Conservation (phyloP, 2,329 filamentous ascomycete genomes). For the Endocalyx cinctus region DNA sequence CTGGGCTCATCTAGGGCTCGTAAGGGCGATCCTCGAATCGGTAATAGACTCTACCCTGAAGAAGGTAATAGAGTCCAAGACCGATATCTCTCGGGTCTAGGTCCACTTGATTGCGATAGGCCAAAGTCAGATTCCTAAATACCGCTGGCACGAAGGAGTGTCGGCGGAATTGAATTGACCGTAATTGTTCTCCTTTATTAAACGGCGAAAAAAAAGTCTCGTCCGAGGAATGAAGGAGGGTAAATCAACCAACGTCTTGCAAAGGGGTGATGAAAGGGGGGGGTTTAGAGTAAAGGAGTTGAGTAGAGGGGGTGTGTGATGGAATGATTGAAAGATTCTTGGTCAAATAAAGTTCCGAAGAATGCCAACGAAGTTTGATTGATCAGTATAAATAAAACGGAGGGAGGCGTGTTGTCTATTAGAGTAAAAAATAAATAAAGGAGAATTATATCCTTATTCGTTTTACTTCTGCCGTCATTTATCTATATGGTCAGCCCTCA, state of each 20-base stretch:
- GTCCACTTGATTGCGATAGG: slow-evolving; percentile 27
- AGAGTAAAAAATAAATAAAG: slow-evolving; percentile 17
- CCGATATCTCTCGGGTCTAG: slow-evolving; percentile 25
- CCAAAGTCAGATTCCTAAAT: slow-evolving; percentile 30
- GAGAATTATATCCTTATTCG: slow-evolving; percentile 10
- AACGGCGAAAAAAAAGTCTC: too few species aligned
- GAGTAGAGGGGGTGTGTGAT: slow-evolving; percentile 5
- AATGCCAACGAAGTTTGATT: slow-evolving; percentile 24
- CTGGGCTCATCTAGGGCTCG: slow-evolving; percentile 30
- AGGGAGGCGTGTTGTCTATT: slow-evolving; percentile 15
- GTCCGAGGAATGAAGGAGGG: slow-evolving; percentile 24
- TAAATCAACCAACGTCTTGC: slow-evolving; percentile 8
- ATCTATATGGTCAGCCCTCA: too few species aligned
- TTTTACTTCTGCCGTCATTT: slow-evolving; percentile 22
- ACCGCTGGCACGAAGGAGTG: slow-evolving; percentile 23
- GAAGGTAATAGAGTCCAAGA: slow-evolving; percentile 25
- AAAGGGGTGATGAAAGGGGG: slow-evolving; percentile 1
- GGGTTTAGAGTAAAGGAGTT: slow-evolving; percentile 2
- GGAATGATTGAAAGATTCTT: slow-evolving; percentile 24
- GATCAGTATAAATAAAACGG: slow-evolving; percentile 20
- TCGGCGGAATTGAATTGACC: slow-evolving; percentile 18
- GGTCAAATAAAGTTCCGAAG: slow-evolving; percentile 22
- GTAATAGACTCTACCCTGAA: slow-evolving; percentile 26
- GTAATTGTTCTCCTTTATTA: too few species aligned
- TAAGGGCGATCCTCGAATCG: slow-evolving; percentile 27